Conservation (phyloP, 1,284 basidiomycete species). For the Mixia osmundae region DNA sequence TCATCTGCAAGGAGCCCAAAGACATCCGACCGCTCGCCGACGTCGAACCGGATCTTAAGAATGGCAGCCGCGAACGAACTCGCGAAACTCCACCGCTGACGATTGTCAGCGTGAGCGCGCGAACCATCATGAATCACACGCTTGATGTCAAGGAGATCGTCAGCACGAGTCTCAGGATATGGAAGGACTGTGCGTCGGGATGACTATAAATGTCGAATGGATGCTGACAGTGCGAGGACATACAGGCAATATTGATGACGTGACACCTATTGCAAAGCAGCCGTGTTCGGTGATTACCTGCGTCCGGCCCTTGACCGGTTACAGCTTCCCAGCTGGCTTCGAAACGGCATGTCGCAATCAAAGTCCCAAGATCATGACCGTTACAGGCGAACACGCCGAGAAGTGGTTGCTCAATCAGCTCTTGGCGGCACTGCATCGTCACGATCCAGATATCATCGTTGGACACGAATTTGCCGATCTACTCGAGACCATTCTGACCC, state of each 20-base stretch:
- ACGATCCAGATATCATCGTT: slow-evolving; percentile 84
- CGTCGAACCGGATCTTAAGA: too few species aligned
- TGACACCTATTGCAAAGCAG: slow-evolving; percentile 62
- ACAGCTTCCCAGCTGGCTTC: slow-evolving; percentile 65
- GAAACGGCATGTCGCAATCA: slow-evolving; percentile 38
- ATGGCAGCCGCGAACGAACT: slow-evolving; percentile 35
- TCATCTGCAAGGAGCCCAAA: slow-evolving; percentile 62
- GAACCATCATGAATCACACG: slow-evolving; percentile 84
- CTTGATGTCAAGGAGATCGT: slow-evolving; percentile 87
- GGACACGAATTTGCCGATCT: slow-evolving; percentile 90
- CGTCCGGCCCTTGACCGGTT: slow-evolving; percentile 55
- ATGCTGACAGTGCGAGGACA: not conserved
- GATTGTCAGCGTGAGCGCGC: slow-evolving; percentile 62
- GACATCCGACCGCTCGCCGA: slow-evolving; percentile 64
- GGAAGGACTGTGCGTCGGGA: slow-evolving; percentile 49
- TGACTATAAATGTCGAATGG: not conserved
- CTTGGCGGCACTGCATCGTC: slow-evolving; percentile 55
- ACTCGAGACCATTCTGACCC: slow-evolving; percentile 70
- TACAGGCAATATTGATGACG: slow-evolving; percentile 62
- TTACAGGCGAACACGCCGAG: slow-evolving; percentile 20
- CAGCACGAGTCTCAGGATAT: slow-evolving; percentile 57
- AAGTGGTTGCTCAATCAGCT: slow-evolving; percentile 46
- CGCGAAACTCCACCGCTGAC: slow-evolving; percentile 72
- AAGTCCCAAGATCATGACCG: slow-evolving; percentile 47
- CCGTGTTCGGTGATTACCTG: slow-evolving; percentile 66